A percentile compares a stretch with the other conserved stretches of the same genome.
Conservation (phyloP, 2,329 filamentous ascomycete species). For the Botrytis porri region DNA sequence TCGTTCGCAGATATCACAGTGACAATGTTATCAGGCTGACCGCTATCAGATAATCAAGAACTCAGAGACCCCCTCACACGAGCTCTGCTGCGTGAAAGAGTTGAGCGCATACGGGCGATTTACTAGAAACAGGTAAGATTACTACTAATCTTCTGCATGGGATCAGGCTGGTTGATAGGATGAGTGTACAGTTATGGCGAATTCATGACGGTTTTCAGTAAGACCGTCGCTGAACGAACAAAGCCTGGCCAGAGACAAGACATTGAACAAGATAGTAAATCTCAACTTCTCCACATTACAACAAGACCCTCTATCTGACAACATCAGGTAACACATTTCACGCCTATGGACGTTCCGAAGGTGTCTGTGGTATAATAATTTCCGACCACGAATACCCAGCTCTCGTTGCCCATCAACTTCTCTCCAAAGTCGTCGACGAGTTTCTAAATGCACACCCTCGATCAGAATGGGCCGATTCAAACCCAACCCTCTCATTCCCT, state of each 20-base stretch:
- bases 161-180: neutral
- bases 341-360: conserved; percentile 71
- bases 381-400: conserved; percentile 72
- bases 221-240: conserved; percentile 84
- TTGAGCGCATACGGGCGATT: conserved; percentile 51
- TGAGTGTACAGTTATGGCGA: conserved; percentile 46
- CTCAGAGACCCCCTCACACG: conserved; percentile 69
- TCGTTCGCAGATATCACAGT: conserved; percentile 37
- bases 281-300: neutral
- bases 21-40: conserved; percentile 29
- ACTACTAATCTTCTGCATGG: neutral
- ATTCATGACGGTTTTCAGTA: conserved; percentile 82
- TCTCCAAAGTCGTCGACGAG: conserved; percentile 84
- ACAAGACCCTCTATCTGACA: conserved; percentile 12
- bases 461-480: conserved; percentile 60
- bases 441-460: conserved; percentile 75
- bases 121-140: conserved; percentile 16
- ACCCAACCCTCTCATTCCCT: conserved; percentile 59
- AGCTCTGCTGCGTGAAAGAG: conserved; percentile 75
- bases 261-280: conserved; percentile 72
- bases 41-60: conserved; percentile 72
- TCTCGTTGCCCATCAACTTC: conserved; percentile 79
- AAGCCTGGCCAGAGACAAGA: conserved; percentile 78
- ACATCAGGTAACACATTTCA: conserved; percentile 68
- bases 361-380: conserved; percentile 74